Conservation (phyloP, 352 stramenopile species). For the Albugo laibachii region DNA sequence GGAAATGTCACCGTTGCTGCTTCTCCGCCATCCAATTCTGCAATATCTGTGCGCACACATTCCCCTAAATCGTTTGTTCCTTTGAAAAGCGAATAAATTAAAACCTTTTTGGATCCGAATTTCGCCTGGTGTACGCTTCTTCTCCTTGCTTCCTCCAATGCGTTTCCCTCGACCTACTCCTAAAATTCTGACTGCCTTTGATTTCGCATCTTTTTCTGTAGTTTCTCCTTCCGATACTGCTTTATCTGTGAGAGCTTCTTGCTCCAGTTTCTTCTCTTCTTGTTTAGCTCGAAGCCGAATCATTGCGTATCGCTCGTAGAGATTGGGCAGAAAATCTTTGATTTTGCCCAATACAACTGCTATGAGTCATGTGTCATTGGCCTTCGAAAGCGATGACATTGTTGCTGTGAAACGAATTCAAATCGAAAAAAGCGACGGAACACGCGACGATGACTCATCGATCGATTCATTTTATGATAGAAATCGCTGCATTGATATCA, state of each 20-base stretch:
- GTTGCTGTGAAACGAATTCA: conserved; percentile 44
- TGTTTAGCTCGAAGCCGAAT: conserved; percentile 34
- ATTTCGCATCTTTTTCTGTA: conserved; percentile 1
- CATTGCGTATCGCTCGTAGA: neutral
- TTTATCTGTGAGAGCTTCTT: conserved; percentile 21
- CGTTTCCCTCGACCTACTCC: conserved; percentile 66
- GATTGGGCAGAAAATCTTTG: neutral
- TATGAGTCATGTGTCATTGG: conserved; percentile 43
- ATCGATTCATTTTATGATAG: conserved; percentile 47
- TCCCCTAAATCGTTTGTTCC: neutral
- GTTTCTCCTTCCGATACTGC: conserved; percentile 8
- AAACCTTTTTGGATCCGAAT: conserved; percentile 98
- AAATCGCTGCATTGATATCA: conserved; percentile 30
- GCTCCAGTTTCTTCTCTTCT: conserved; percentile 68
- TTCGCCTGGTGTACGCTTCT: conserved; percentile 91
- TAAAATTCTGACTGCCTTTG: conserved; percentile 63
- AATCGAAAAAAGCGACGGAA: conserved; percentile 27
- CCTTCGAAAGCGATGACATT: conserved; percentile 68
- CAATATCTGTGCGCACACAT: conserved; percentile 70
- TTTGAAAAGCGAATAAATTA: neutral
- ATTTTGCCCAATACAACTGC: no score
- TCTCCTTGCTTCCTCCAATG: conserved; percentile 43
- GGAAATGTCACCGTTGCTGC: conserved; percentile 91
- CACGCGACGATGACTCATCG: conserved; percentile 17
- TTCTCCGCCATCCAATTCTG: conserved; percentile 93